Base-by-base conservation (phyloP, 2,329 filamentous ascomycete species). In the Parascedosporium putredinis region DNA sequence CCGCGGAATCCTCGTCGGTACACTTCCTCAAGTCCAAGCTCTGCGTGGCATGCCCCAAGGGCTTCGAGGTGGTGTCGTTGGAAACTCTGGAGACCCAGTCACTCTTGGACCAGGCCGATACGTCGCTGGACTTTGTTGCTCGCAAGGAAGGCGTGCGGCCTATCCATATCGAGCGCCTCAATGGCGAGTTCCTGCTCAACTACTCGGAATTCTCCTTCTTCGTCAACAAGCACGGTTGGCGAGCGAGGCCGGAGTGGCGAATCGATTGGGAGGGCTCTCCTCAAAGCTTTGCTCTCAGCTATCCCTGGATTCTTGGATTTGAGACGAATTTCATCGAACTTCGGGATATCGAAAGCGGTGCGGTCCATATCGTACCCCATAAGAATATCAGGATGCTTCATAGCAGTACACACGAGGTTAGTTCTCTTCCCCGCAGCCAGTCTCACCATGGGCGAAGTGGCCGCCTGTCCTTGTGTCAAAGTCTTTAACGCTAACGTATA, bases 201-300 rank as follows among this genome's bases (percentile, higher is more conserved):
- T 98, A 98, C 70, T 93, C 88, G 4, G 93, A 98, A 65, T 98
- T 96, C 68, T 95, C 88, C 10, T 98, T 98, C 79, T 98, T 97
- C 61, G 93, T 98, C 63, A 97, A 98, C 68, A 82, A 93, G 60
- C 97, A 98, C 65, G 93, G 93, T 33, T 98, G 93, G 93, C 83
- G 93, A 55, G 91, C 91, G 49, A 79, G 90, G 60, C 89, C 90
- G 4, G 93, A 98, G 66, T 98, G 93, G 93, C 84, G 86, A 59
- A 95, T 98, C 62, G 86, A 91, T 55, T 98, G 93, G 93, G 93
- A 98, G 70, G 93, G 93, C 51, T 87, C 82, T 42, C 93, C 93
- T 36, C 85, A 88, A 59, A 84, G 83, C 51, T 98, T 98, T 66
- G 93, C 93, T 1, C 82, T 97, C 50, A 95, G 89, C 57, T 94